Base-by-base conservation (phyloP, 768 basidiomycete genomes). In the Xerocomellus chrysenteron region DNA sequence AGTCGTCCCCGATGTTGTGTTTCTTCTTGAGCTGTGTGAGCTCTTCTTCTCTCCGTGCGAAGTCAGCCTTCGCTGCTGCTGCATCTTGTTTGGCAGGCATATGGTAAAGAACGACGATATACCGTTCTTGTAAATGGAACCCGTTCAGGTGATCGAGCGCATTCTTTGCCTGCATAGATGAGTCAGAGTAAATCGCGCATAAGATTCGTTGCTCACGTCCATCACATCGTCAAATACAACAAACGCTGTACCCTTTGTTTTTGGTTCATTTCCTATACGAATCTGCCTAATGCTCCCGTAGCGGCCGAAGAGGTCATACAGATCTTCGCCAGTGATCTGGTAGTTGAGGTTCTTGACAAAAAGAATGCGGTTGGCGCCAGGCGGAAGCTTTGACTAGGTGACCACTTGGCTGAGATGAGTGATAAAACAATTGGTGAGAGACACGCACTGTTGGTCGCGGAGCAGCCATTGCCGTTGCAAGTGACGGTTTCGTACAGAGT, bases 31-130 rank as follows among this genome's bases (percentile, higher is more conserved):
- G 78, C 61, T 86, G 85, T 1, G 82, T 85, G 36, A 98, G 77
- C 61, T 96, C 95, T 73, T 94, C 89, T 76, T 98, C 96, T 66
- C 96, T 79, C 64, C 85, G 84, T 14, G 92, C 91, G 50, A 98
- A 75, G 63, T 98, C 96, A 21, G 92, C 91, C 68, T 97, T 97
- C 14, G 90, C 89, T 8, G 92, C 88, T 1, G 93, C 92, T 2
- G 93, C 93, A 65, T 95, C 93, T 67, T 95, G 93, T 73, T 94
- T 92, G n/a, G 93, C 88, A 37, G 94, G 93, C 87, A 98, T 96
- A 70, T 98, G 95, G 68, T 96, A 98, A 30, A 98, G 77, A 10
- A 98, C 96, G 55, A 99, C 96, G 51, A 99, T 96, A 74, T 98
- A 99, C 26, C 96, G 89, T 74, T 97, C 96, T 76, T 94, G 94